These are phyloP conservation scores for Ceratobasidium papillatum DNA, from an alignment of 1,284 basidiomycete species.

Conservation along the genomic window DNA sequence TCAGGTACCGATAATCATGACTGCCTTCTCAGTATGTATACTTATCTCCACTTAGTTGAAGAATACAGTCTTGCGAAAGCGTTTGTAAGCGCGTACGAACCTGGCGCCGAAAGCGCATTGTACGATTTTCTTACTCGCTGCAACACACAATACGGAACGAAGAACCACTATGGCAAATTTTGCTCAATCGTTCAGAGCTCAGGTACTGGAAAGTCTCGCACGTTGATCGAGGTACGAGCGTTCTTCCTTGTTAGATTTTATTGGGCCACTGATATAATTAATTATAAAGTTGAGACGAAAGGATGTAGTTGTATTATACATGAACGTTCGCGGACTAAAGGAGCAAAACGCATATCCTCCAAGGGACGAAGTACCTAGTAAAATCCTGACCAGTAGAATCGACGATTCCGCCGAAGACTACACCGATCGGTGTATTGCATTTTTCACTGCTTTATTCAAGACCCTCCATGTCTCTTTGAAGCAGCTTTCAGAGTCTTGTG, in stretches of 20 bases:
- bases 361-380: background rate
- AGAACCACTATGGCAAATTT: constrained; percentile 12
- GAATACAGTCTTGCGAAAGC: background rate
- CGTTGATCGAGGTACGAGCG: constrained; percentile 5
- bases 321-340: background rate
- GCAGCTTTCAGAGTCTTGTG: too few species aligned
- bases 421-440: background rate
- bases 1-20: too few species aligned
- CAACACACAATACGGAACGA: background rate
- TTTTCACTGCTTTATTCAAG: background rate
- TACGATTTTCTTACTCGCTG: constrained; percentile 1
- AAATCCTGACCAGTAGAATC: background rate
- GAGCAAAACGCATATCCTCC: background rate
- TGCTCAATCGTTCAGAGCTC: constrained; percentile 28
- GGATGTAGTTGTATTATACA: constrained; percentile 7
- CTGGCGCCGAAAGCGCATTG: background rate
- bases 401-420: background rate
- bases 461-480: background rate
- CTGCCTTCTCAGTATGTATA: too few species aligned
- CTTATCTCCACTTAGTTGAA: background rate
- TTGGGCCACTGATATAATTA: background rate
- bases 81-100: background rate
- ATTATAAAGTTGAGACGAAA: background rate
- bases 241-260: background rate
- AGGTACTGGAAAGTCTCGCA: constrained; percentile 24